Base-by-base conservation (phyloP, 495 filamentous ascomycete genomes). In the Amphirosellinia nigrospora region DNA sequence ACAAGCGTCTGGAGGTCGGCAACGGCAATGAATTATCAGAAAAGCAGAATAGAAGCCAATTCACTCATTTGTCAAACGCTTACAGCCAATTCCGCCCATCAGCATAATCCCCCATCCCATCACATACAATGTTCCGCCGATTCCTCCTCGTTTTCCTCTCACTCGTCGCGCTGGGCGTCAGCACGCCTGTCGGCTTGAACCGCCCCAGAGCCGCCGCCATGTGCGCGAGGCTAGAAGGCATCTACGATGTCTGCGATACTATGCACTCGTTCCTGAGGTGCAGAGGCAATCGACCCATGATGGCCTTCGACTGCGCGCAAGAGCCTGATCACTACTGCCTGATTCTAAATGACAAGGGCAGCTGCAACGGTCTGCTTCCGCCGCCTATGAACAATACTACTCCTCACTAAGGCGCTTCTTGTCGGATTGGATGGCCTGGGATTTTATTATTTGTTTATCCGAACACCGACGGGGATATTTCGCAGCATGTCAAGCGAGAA, bases 181-280 rank as follows among this genome's bases (percentile, higher is more conserved):
- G 52, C 65, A 46, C 46, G 46, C 64, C 64, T 21, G 32, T 56
- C 43, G 34, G 34, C 23, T 26, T 43, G n/a, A 53, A 50, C 2
- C 26, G 15, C 21, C 38, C 52, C 38, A 68, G 43, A 59, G 36
- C 65, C 50, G 26, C 38, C 8, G 48, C 15, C 34, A 41, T 21
- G 13, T 68, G 65, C 36, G 2, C 41, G 38, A 19, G 65, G 16
- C 23, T 43, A 19, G 11, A 5, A 7, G 65, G 53, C 2, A 23
- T 60, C 65, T 68, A 68, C 10, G 65, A 68, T 39, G 65, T 68
- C 65, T 68, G 65, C 52, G 65, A 68, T 19, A 68, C 65, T 2
- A 8, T 58, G 26, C 32, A 59, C 65, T 68, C 65, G 26, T 68
- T 58, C 41, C 23, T 68, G 38, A 10, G 65, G 55, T 68, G 65